Conservation (phyloP, 2,329 filamentous ascomycete genomes). For the Calonectria multiphialidica region DNA sequence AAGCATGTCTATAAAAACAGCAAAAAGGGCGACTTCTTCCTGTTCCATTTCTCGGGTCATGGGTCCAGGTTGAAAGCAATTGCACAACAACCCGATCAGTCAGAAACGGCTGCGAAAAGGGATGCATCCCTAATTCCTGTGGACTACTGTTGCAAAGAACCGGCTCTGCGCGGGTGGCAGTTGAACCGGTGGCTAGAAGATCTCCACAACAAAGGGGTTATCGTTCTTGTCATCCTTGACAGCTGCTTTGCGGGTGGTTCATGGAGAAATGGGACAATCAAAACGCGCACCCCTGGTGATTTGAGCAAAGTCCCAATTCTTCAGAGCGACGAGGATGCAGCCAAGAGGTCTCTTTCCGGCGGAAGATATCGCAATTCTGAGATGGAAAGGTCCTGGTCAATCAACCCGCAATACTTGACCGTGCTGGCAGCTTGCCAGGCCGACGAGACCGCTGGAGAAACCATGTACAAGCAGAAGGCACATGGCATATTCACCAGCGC, state of each 20-base stretch:
- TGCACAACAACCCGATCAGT: too few relatives aligned
- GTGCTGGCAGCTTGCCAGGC: not conserved
- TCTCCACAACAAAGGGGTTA: not conserved
- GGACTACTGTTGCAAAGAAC: not conserved
- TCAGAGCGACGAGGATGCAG: not conserved
- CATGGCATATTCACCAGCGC: not conserved
- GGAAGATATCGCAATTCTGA: not conserved
- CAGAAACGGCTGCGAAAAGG: not conserved
- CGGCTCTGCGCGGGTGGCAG: not conserved
- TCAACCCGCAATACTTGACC: not conserved
- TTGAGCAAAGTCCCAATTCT: not conserved
- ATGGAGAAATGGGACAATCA: not conserved
- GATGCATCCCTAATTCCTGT: not conserved
- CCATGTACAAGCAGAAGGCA: not conserved
- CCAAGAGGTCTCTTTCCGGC: not conserved
- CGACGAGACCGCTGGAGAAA: not conserved
- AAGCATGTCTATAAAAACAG: not conserved
- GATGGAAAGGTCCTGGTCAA: not conserved
- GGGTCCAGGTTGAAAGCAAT: not conserved
- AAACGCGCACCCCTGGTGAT: not conserved
- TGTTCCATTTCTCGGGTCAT: not conserved
- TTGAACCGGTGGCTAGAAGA: not conserved
- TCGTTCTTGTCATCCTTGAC: not conserved
- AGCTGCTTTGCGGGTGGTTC: not conserved
- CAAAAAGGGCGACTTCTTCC: not conserved